Conservation (phyloP, 2,329 filamentous ascomycete genomes). For the Penicillium fuscoglaucum region DNA sequence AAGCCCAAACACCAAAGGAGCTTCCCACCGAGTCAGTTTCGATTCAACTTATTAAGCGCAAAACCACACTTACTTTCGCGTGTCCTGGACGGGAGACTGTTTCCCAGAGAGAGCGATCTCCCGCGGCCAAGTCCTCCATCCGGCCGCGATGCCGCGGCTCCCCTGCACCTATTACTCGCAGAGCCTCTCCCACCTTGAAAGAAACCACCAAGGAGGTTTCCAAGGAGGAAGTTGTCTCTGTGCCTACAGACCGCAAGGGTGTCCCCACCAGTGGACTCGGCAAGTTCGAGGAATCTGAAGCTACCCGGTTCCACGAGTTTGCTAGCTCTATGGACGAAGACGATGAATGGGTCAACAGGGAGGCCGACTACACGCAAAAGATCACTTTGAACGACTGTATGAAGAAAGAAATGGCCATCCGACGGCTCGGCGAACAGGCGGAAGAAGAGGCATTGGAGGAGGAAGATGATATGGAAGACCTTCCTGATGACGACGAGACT, state of each 20-base stretch:
- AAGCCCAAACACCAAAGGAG: constrained; percentile 13
- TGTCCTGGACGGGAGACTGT: constrained; percentile 44
- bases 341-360: constrained; percentile 86
- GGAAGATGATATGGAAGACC: constrained; percentile 64
- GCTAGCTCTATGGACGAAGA: constrained; percentile 77
- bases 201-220: background rate
- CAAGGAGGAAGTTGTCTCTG: constrained; percentile 17
- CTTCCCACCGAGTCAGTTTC: constrained; percentile 11
- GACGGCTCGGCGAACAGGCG: constrained; percentile 80
- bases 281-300: constrained; percentile 45
- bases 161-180: constrained; percentile 42
- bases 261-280: constrained; percentile 40
- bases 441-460: constrained; percentile 85
- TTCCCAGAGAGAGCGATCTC: constrained; percentile 30
- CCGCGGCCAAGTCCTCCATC: constrained; percentile 24
- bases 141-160: constrained; percentile 39
- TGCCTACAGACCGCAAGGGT: constrained; percentile 23
- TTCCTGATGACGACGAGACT: constrained; percentile 65
- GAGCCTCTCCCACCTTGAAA: constrained; percentile 24
- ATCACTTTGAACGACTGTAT: constrained; percentile 89
- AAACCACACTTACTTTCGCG: constrained; percentile 49
- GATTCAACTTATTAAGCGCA: constrained; percentile 40
- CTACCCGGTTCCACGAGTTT: constrained; percentile 78
- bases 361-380: constrained; percentile 63
- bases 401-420: constrained; percentile 83